phyloP scores from a whole-genome alignment of 331 rosid genomes.

The Dryas integrifolia region DNA sequence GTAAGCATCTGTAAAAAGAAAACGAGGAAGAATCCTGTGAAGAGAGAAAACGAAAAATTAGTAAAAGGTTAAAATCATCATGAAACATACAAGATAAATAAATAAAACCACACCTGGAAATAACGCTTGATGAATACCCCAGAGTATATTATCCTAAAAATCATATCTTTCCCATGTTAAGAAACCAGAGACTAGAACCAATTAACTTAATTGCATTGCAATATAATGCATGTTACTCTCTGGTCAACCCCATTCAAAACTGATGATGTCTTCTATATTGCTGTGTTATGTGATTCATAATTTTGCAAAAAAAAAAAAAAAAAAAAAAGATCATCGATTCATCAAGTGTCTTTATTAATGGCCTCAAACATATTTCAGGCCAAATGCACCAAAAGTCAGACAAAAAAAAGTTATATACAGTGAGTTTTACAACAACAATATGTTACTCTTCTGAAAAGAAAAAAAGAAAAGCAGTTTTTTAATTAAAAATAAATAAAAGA shows the following conservation, averaged over 20 bases:
- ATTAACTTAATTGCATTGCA: not conserved
- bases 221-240: not conserved
- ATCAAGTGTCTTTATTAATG: not conserved
- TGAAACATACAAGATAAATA: conserved; percentile 1
- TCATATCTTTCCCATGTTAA: conserved; percentile 59
- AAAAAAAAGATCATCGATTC: not conserved
- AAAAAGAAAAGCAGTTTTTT: not conserved
- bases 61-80: conserved; percentile 3
- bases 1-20: conserved; percentile 72
- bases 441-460: not conserved
- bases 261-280: not conserved
- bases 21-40: conserved; percentile 70
- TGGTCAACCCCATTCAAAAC: not conserved
- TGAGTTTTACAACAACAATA: not conserved
- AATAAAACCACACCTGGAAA: conserved; percentile 53
- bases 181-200: conserved; percentile 27
- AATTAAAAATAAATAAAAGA: not conserved
- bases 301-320: not conserved
- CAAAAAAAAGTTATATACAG: not conserved
- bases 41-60: conserved; percentile 9
- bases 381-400: not conserved
- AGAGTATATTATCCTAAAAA: conserved; percentile 58
- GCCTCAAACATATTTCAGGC: not conserved
- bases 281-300: not conserved
- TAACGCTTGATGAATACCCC: conserved; percentile 53